Conservation (phyloP, 257 asterid species). For the Asclepias syriaca region DNA sequence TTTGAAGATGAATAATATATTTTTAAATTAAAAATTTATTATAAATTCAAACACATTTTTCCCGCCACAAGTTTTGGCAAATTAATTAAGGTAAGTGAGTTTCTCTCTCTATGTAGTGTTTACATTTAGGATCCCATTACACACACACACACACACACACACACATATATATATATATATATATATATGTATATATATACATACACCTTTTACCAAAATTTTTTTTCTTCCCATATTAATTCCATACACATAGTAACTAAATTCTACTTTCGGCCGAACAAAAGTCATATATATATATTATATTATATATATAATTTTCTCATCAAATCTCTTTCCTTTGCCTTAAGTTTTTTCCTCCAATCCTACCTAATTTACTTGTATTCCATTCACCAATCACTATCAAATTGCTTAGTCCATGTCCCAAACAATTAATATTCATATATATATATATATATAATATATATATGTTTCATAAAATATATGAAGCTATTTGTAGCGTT, state of each 20-base stretch:
- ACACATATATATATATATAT: no score
- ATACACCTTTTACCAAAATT: not conserved
- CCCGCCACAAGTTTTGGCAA: not conserved
- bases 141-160: no score
- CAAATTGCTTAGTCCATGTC: constrained; percentile 1
- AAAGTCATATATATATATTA: not conserved
- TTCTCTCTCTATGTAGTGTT: not conserved
- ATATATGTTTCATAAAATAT: not conserved
- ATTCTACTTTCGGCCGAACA: constrained; percentile 16
- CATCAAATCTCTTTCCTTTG: not conserved
- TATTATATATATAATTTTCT: not conserved
- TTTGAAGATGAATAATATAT: no score
- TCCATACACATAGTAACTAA: not conserved
- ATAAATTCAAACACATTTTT: not conserved
- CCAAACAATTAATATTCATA: not conserved
- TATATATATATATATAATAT: not conserved
- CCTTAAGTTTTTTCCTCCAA: not conserved
- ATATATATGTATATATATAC: no score
- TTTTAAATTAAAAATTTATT: no score
- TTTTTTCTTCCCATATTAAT: not conserved
- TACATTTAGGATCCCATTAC: not conserved
- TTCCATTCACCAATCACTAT: constrained; percentile 14
- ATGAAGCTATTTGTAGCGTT: not conserved
- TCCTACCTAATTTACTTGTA: constrained; percentile 6
- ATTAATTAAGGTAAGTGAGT: not conserved